phyloP scores from a whole-genome alignment of 2,329 filamentous ascomycete species.

The Myrmaecium sp. region DNA sequence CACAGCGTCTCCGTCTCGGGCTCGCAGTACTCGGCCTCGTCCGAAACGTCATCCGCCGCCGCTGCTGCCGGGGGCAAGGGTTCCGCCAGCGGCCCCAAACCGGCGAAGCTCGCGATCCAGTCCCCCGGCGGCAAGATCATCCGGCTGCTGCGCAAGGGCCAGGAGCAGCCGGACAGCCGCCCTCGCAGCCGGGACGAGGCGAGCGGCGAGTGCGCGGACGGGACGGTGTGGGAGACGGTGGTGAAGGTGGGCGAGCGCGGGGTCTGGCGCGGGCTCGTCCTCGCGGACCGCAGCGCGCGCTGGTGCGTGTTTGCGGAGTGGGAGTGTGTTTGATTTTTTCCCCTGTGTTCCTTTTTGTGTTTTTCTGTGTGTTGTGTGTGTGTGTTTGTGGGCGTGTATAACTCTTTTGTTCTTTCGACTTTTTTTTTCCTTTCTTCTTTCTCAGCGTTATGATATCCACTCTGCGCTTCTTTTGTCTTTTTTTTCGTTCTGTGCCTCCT shows the following conservation, averaged over 20 bases:
- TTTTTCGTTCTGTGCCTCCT: neutral
- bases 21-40: slow-evolving; percentile 36
- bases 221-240: slow-evolving; percentile 73
- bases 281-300: slow-evolving; percentile 66
- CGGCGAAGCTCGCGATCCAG: slow-evolving; percentile 90
- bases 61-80: slow-evolving; percentile 40
- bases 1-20: slow-evolving; percentile 36
- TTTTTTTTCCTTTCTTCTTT: neutral
- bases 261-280: slow-evolving; percentile 63
- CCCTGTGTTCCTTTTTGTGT: neutral
- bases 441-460: slow-evolving; percentile 1
- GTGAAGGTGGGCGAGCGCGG: slow-evolving; percentile 78
- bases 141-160: slow-evolving; percentile 65
- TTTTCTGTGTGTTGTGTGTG: neutral
- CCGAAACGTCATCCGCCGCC: slow-evolving; percentile 45
- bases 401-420: slow-evolving; percentile 1
- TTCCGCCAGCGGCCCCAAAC: slow-evolving; percentile 46
- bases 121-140: slow-evolving; percentile 90
- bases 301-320: slow-evolving; percentile 93
- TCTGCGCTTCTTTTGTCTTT: neutral
- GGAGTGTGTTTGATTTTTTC: slow-evolving; percentile 37
- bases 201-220: slow-evolving; percentile 44
- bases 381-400: neutral
- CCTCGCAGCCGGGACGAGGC: too few relatives aligned
- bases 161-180: too few relatives aligned